Evolutionary conservation across 306 rosid species (phyloP).

Genomic region (Datisca glomerata): DNA sequence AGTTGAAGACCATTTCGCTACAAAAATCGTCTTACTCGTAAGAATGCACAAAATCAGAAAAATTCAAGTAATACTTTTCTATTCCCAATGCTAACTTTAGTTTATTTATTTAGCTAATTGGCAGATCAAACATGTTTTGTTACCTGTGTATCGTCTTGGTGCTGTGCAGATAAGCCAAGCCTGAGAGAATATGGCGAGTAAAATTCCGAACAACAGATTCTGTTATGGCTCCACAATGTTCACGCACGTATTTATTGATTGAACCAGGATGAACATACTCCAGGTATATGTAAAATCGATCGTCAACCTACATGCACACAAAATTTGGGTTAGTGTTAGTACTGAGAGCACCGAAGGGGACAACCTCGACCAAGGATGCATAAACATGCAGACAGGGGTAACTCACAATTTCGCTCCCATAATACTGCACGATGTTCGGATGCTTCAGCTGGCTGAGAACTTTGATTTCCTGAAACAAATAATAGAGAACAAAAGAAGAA

Average conservation of each 20-base stretch:
- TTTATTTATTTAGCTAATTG: not conserved
- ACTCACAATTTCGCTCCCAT: conserved; percentile 89
- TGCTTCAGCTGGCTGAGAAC: conserved; percentile 82
- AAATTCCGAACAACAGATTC: conserved; percentile 88
- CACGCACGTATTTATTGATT: conserved; percentile 79
- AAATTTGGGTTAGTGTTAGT: conserved; percentile 2
- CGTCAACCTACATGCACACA: conserved; percentile 50
- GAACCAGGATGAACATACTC: conserved; percentile 97
- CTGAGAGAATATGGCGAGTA: conserved; percentile 90
- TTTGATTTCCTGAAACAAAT: conserved; percentile 64
- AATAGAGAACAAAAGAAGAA: conserved; percentile 9
- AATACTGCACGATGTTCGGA: conserved; percentile 90
- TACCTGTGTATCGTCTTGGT: conserved; percentile 89
- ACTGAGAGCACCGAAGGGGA: conserved; percentile 2
- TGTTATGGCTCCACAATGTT: conserved; percentile 88
- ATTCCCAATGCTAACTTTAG: not conserved
- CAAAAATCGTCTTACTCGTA: no score
- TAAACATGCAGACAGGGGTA: conserved; percentile 13
- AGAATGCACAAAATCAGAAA: no score
- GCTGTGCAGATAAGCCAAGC: conserved; percentile 88
- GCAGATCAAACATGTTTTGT: not conserved
- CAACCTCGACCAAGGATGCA: conserved; percentile 10
- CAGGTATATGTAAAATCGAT: conserved; percentile 72
- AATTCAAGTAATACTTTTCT: conserved; percentile 1
- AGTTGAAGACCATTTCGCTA: no score